phyloP scores from a whole-genome alignment of 108 stramenopile genomes.

The Asterionellopsis glacialis region DNA sequence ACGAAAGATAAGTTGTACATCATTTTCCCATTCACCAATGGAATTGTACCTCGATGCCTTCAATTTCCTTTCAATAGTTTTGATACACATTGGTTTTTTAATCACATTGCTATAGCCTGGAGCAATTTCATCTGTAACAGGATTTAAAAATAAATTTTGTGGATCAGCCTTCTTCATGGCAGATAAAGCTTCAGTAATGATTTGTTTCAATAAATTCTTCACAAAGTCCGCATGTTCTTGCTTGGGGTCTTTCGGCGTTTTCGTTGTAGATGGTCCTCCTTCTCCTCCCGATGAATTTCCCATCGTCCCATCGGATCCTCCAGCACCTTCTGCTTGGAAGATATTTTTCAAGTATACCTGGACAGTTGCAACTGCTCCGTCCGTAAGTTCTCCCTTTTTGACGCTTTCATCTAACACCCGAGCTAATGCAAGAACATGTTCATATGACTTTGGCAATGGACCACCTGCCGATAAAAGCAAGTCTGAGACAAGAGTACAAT shows the following conservation, averaged over 20 bases:
- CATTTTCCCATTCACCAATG: constrained; percentile 61
- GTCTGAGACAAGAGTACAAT: constrained; percentile 76
- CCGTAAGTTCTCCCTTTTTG: constrained; percentile 54
- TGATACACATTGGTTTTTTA: constrained; percentile 79
- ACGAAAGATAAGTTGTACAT: constrained; percentile 81
- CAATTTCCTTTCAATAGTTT: constrained; percentile 69
- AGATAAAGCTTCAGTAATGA: constrained; percentile 63
- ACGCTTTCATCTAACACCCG: constrained; percentile 66
- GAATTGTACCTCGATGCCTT: constrained; percentile 49
- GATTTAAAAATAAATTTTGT: constrained; percentile 76
- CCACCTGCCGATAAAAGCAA: constrained; percentile 59
- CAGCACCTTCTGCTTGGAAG: constrained; percentile 35
- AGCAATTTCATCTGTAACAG: constrained; percentile 86
- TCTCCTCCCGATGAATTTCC: constrained; percentile 23
- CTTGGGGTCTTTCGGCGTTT: constrained; percentile 19
- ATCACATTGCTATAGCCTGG: constrained; percentile 78
- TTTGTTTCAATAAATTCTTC: constrained; percentile 55
- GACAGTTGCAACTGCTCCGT: constrained; percentile 54
- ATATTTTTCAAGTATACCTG: constrained; percentile 59
- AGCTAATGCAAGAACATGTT: constrained; percentile 58
- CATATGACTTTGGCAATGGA: constrained; percentile 70
- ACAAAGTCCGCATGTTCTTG: constrained; percentile 37
- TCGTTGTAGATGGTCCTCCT: constrained; percentile 10
- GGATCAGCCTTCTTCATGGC: constrained; percentile 78
- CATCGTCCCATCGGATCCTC: constrained; percentile 2